Evolutionary conservation across 1,139 yeast species (phyloP).

Genomic region (Hansenula anomala): DNA sequence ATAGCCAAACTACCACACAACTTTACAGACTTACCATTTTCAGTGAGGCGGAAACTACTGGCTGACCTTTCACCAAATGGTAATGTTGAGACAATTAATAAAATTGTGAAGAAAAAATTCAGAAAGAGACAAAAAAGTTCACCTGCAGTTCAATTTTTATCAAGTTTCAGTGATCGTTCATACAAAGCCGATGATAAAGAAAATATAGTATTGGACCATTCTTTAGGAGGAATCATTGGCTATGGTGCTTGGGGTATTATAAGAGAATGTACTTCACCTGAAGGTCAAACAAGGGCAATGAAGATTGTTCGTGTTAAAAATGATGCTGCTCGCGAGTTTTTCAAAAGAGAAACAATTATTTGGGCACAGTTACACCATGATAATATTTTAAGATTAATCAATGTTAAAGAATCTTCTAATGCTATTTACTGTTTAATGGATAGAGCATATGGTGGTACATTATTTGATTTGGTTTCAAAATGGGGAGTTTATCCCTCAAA

Average conservation of each 20-base stretch:
- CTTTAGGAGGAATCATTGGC: conserved; percentile 75
- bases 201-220: conserved; percentile 46
- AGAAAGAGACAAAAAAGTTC: conserved; percentile 16
- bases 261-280: conserved; percentile 52
- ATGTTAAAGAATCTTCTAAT: conserved; percentile 55
- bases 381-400: conserved; percentile 57
- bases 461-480: conserved; percentile 67
- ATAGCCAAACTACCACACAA: conserved; percentile 46
- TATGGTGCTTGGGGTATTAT: conserved; percentile 92
- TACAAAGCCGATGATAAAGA: conserved; percentile 40
- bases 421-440: conserved; percentile 73
- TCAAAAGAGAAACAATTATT: conserved; percentile 64
- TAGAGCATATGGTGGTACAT: conserved; percentile 72
- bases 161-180: conserved; percentile 19
- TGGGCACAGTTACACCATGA: conserved; percentile 71
- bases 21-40: conserved; percentile 61
- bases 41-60: conserved; percentile 58
- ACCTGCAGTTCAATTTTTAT: conserved; percentile 22
- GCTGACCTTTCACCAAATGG: conserved; percentile 51
- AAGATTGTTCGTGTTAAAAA: conserved; percentile 64
- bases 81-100: conserved; percentile 33
- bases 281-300: conserved; percentile 58
- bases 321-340: conserved; percentile 41
- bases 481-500: conserved; percentile 51
- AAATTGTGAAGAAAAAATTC: conserved; percentile 26